Evolutionary conservation across 208 protist genomes (phyloP).

Genomic region (Leishmania major): DNA sequence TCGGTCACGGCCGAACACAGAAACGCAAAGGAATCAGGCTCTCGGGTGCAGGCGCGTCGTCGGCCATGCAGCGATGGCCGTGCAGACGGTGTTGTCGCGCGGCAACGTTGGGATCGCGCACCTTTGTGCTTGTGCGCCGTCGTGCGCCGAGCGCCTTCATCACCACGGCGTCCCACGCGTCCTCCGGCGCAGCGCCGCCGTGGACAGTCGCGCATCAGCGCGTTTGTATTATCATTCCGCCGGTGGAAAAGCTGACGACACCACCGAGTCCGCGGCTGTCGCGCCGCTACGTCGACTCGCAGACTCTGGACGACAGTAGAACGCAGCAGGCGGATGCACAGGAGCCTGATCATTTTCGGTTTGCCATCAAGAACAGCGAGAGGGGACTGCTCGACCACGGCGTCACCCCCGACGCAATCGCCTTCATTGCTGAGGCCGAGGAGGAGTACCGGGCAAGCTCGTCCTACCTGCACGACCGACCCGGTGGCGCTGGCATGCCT

Average conservation of each 20-base stretch:
- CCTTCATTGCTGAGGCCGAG: slow-evolving; percentile 72
- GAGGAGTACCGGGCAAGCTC: slow-evolving; percentile 67
- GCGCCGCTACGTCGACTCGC: slow-evolving; percentile 12
- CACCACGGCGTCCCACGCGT: not conserved
- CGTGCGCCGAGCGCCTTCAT: not conserved
- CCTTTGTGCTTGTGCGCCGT: not conserved
- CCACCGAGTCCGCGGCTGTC: slow-evolving; percentile 19
- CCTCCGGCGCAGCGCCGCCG: not conserved
- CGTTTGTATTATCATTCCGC: slow-evolving; percentile 29
- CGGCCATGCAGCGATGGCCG: slow-evolving; percentile 4
- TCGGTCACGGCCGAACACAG: not conserved
- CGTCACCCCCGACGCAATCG: slow-evolving; percentile 56
- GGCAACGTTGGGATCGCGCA: not conserved
- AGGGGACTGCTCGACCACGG: slow-evolving; percentile 72
- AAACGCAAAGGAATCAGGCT: not conserved
- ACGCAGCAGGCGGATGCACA: not conserved
- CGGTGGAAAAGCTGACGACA: slow-evolving; percentile 39
- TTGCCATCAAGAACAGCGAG: slow-evolving; percentile 57
- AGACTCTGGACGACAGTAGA: not conserved
- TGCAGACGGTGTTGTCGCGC: not conserved
- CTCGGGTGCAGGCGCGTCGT: not conserved
- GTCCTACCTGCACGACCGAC: slow-evolving; percentile 43
- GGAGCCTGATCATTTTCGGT: slow-evolving; percentile 26
- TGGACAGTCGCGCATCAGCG: not conserved
- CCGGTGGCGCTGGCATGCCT: slow-evolving; percentile 21